phyloP scores from a whole-genome alignment of 768 basidiomycete genomes.

The Russula sp. region DNA sequence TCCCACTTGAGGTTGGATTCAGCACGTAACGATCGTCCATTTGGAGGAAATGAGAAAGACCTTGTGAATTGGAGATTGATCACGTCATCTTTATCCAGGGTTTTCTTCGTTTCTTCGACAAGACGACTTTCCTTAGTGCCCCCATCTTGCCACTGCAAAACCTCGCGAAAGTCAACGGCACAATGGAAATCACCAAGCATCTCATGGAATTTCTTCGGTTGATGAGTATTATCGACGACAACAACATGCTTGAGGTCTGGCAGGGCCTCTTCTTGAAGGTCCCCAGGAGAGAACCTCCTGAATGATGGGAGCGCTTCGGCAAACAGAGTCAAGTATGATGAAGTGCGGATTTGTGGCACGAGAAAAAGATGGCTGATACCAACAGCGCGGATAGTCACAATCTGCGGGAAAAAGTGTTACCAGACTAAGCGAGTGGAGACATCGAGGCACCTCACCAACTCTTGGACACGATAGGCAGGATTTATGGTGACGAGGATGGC shows the following conservation, averaged over 20 bases:
- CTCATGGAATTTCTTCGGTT: conserved; percentile 34
- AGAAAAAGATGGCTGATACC: conserved; percentile 64
- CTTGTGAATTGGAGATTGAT: conserved; percentile 85
- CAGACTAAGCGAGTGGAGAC: neutral
- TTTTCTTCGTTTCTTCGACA: conserved; percentile 36
- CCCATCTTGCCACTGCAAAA: conserved; percentile 60
- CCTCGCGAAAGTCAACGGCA: conserved; percentile 63
- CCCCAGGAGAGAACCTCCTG: conserved; percentile 39
- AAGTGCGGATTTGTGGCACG: conserved; percentile 60
- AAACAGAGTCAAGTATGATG: conserved; percentile 56
- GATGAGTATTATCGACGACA: conserved; percentile 54
- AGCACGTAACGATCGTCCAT: conserved; percentile 6
- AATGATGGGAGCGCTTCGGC: conserved; percentile 51
- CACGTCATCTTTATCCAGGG: conserved; percentile 54
- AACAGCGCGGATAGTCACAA: conserved; percentile 52
- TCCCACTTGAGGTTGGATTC: conserved; percentile 45
- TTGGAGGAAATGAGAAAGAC: conserved; percentile 30
- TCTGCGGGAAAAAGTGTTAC: conserved; percentile 32
- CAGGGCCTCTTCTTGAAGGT: conserved; percentile 49
- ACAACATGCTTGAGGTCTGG: conserved; percentile 59
- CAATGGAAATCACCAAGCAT: conserved; percentile 38
- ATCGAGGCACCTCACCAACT: conserved; percentile 48
- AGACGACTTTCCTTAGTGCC: conserved; percentile 32
- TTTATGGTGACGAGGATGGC: conserved; percentile 79
- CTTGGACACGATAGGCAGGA: conserved; percentile 66